Evolutionary conservation across 495 filamentous ascomycete species (phyloP).

Genomic region (Aspergillus taichungensis): DNA sequence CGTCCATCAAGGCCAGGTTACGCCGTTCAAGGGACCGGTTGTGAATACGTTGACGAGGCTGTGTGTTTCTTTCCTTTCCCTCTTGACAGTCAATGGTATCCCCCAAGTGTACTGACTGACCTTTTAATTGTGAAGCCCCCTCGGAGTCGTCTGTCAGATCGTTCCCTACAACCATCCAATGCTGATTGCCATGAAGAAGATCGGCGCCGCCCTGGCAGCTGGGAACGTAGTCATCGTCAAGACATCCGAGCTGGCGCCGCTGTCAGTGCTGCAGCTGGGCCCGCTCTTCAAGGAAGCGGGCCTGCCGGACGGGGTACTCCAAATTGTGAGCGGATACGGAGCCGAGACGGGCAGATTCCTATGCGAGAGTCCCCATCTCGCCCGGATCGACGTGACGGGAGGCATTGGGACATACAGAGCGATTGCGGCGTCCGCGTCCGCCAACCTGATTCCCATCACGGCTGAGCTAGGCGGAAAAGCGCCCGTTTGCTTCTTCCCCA

Average conservation of each 20-base stretch:
- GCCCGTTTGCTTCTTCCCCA: slow-evolving; percentile 45
- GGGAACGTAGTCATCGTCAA: slow-evolving; percentile 57
- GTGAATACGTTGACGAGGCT: slow-evolving; percentile 52
- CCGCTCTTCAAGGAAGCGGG: slow-evolving; percentile 44
- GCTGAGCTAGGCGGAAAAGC: slow-evolving; percentile 56
- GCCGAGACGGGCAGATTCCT: slow-evolving; percentile 44
- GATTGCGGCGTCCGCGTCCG: slow-evolving; percentile 38
- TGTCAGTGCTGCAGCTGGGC: slow-evolving; percentile 46
- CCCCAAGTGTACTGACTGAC: no score
- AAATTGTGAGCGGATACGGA: slow-evolving; percentile 49
- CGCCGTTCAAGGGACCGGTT: slow-evolving; percentile 50
- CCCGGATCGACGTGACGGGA: slow-evolving; percentile 57
- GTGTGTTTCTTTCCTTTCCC: no score
- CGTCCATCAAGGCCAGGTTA: slow-evolving; percentile 50
- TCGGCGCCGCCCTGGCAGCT: slow-evolving; percentile 51
- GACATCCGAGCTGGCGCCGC: slow-evolving; percentile 51
- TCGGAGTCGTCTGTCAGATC: slow-evolving; percentile 56
- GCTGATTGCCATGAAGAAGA: slow-evolving; percentile 55
- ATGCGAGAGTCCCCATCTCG: slow-evolving; percentile 41
- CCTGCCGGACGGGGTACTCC: slow-evolving; percentile 48
- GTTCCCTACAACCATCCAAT: slow-evolving; percentile 61
- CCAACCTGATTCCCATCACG: slow-evolving; percentile 46
- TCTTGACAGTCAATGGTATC: no score
- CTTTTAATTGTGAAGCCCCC: slow-evolving; percentile 18
- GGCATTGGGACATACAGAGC: slow-evolving; percentile 38